Percentiles rank a stretch among this genome's conserved stretches.
Conservation (phyloP, 148 eudicot species). For the Fallopia convolvulus region DNA sequence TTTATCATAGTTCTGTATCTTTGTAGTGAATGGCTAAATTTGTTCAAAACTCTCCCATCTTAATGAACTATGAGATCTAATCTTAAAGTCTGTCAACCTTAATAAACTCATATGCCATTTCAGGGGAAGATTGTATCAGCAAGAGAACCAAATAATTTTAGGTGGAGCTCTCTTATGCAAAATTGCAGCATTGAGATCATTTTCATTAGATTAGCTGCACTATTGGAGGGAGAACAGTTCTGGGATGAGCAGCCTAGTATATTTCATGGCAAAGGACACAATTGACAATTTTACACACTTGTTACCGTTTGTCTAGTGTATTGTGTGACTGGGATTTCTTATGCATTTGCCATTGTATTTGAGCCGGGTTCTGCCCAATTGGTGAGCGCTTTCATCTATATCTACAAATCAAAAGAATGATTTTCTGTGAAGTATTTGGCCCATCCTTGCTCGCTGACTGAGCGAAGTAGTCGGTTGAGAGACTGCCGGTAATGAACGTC, state of each 20-base stretch:
- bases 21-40: no score
- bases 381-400: slow-evolving; percentile 24
- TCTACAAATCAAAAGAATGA: not conserved
- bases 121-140: no score
- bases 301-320: slow-evolving; percentile 60
- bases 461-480: no score
- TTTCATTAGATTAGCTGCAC: slow-evolving; percentile 53
- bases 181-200: slow-evolving; percentile 63
- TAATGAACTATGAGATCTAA: no score
- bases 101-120: no score
- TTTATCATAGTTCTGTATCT: no score
- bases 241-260: slow-evolving; percentile 71
- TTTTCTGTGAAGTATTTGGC: no score
- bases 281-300: slow-evolving; percentile 44
- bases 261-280: slow-evolving; percentile 68
- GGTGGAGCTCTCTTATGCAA: slow-evolving; percentile 68
- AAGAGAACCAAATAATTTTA: no score
- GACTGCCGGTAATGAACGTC: no score
- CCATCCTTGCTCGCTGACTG: no score
- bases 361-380: slow-evolving; percentile 69
- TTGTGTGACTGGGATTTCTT: slow-evolving; percentile 66
- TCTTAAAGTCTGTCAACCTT: no score
- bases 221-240: slow-evolving; percentile 75
- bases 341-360: slow-evolving; percentile 52
- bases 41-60: no score